phyloP scores from a whole-genome alignment of 495 filamentous ascomycete genomes.

The Podospora sp. region DNA sequence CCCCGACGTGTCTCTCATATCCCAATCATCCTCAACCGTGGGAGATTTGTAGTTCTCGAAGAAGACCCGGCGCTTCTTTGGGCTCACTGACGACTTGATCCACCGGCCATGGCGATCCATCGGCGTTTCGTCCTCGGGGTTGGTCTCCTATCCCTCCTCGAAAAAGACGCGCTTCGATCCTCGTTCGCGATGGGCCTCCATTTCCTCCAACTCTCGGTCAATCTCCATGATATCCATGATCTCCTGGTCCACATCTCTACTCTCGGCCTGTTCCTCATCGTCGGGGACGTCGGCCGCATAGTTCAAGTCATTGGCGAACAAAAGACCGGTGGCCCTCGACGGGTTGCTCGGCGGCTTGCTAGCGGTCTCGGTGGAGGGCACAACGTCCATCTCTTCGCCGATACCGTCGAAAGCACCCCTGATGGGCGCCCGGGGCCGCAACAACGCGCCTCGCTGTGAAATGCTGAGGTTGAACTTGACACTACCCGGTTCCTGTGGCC shows the following conservation, averaged over 20 bases:
- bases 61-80: background rate
- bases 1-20: background rate
- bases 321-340: constrained; percentile 34
- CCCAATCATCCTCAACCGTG: background rate
- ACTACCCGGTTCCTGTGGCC: constrained; percentile 44
- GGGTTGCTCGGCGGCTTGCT: constrained; percentile 14
- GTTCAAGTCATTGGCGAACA: constrained; percentile 47
- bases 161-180: constrained; percentile 54
- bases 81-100: background rate
- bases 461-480: constrained; percentile 52
- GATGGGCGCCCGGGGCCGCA: constrained; percentile 13
- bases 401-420: constrained; percentile 31
- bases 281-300: constrained; percentile 46
- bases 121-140: background rate
- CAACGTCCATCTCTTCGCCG: constrained; percentile 26
- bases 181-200: constrained; percentile 47
- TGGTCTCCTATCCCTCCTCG: constrained; percentile 38
- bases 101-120: background rate
- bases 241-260: constrained; percentile 54
- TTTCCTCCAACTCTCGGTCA: constrained; percentile 52
- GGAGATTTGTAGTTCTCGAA: constrained; percentile 5
- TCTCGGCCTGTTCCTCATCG: constrained; percentile 47
- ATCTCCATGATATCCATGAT: constrained; percentile 60
- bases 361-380: constrained; percentile 29
- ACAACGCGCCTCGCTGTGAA: constrained; percentile 20